Percentiles rank a stretch among this genome's conserved stretches.
Conservation (phyloP, 2,329 filamentous ascomycete genomes). For the Phoma herbarum region DNA sequence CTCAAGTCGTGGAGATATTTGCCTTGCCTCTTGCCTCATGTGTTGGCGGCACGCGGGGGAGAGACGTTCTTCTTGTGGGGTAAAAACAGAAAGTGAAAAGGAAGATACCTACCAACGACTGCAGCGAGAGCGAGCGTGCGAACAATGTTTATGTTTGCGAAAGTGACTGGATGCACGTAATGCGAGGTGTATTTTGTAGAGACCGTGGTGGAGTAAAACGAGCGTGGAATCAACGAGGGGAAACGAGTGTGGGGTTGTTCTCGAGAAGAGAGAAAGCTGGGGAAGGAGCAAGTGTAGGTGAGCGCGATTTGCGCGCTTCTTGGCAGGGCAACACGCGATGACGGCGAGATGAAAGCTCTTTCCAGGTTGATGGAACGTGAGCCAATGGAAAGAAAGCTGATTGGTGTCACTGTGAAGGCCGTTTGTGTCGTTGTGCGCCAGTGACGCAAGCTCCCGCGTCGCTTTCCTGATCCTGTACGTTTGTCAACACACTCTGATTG, state of each 20-base stretch:
- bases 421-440: constrained; percentile 22
- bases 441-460: constrained; percentile 16
- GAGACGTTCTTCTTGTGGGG: not conserved
- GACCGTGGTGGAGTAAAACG: constrained; percentile 5
- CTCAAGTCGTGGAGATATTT: not conserved
- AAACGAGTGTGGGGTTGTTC: constrained; percentile 19
- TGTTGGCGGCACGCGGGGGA: constrained; percentile 1
- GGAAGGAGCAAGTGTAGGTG: constrained; percentile 18
- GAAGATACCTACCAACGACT: constrained; percentile 21
- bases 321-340: constrained; percentile 5
- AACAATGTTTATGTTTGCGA: constrained; percentile 22
- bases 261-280: constrained; percentile 6
- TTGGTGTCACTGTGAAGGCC: constrained; percentile 19
- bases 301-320: constrained; percentile 4
- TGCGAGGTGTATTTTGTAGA: not conserved
- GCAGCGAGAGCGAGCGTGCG: constrained; percentile 21
- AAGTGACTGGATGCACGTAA: not conserved
- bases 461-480: constrained; percentile 14
- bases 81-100: not conserved
- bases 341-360: constrained; percentile 9
- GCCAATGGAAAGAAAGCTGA: constrained; percentile 18
- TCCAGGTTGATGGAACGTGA: constrained; percentile 2
- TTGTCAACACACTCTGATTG: constrained; percentile 11
- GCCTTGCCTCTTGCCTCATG: constrained; percentile 1
- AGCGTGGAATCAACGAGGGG: constrained; percentile 15